These are phyloP conservation scores for Cantharellus cinnabarinus DNA, from an alignment of 768 basidiomycete genomes.

Conservation along the genomic window DNA sequence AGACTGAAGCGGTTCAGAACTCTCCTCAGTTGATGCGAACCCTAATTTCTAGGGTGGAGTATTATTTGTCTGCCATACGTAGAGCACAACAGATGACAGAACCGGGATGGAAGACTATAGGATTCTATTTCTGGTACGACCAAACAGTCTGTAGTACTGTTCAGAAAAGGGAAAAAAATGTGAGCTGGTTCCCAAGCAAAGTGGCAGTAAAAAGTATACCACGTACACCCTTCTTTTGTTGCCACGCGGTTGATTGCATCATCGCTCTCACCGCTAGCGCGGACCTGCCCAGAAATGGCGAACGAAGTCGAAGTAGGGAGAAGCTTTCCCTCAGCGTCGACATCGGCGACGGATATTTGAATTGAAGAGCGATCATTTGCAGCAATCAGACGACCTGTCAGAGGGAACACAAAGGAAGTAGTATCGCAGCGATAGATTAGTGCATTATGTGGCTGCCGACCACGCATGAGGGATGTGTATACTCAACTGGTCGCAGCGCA, in stretches of 20 bases:
- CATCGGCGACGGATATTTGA: conserved; percentile 86
- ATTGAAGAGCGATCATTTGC: conserved; percentile 99
- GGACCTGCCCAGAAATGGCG: conserved; percentile 83
- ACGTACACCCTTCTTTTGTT: conserved; percentile 82
- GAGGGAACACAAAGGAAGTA: neutral
- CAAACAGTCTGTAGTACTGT: conserved; percentile 91
- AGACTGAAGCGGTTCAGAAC: too few relatives aligned
- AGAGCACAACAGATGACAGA: too few relatives aligned
- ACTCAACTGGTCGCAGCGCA: conserved; percentile 79
- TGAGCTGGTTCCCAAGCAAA: neutral
- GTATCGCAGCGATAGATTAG: neutral
- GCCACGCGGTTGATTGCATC: conserved; percentile 93
- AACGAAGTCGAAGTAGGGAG: conserved; percentile 69
- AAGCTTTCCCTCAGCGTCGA: conserved; percentile 74
- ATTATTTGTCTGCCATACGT: too few relatives aligned
- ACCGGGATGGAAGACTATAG: too few relatives aligned
- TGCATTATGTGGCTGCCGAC: neutral
- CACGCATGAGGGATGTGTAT: neutral
- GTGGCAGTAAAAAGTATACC: neutral
- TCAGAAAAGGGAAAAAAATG: conserved; percentile 4
- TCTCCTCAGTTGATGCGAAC: too few relatives aligned
- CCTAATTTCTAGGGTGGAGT: too few relatives aligned
- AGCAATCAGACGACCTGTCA: conserved; percentile 83
- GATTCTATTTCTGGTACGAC: conserved; percentile 67
- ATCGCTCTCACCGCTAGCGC: conserved; percentile 89